Conservation (phyloP, 73 alveolate genomes). For the Tetrahymena elliotti region DNA sequence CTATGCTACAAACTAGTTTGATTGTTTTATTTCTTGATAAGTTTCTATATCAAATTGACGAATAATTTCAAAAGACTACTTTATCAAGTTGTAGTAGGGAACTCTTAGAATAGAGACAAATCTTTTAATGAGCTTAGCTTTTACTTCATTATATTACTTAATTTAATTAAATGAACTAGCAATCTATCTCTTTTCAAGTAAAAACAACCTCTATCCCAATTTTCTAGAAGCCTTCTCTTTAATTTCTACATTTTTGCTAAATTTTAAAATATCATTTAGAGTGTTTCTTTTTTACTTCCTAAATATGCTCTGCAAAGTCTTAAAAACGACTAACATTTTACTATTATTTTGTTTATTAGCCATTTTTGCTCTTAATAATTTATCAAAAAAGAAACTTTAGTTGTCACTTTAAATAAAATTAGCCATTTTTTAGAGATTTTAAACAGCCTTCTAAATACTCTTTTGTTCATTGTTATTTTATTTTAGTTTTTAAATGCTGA, state of each 20-base stretch:
- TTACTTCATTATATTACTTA: not conserved
- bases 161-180: not conserved
- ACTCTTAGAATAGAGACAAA: not conserved
- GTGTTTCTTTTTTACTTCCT: not conserved
- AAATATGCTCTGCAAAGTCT: not conserved
- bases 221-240: not conserved
- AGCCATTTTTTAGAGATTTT: not conserved
- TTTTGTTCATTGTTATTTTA: not conserved
- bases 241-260: not conserved
- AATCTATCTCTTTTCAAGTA: not conserved
- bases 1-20: not conserved
- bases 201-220: not conserved
- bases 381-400: not conserved
- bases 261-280: not conserved
- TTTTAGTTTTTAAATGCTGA: not conserved
- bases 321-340: not conserved
- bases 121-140: not conserved
- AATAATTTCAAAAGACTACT: not conserved
- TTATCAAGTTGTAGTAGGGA: not conserved
- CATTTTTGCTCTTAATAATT: not conserved
- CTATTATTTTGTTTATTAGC: not conserved
- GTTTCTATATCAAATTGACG: not conserved
- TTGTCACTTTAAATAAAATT: not conserved
- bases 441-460: not conserved
- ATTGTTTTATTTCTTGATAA: not conserved